A percentile compares a stretch with the other conserved stretches of the same genome.
These are phyloP conservation scores for Xylaria sp. DNA, from an alignment of 2,329 filamentous ascomycete genomes.

Conservation along the genomic window DNA sequence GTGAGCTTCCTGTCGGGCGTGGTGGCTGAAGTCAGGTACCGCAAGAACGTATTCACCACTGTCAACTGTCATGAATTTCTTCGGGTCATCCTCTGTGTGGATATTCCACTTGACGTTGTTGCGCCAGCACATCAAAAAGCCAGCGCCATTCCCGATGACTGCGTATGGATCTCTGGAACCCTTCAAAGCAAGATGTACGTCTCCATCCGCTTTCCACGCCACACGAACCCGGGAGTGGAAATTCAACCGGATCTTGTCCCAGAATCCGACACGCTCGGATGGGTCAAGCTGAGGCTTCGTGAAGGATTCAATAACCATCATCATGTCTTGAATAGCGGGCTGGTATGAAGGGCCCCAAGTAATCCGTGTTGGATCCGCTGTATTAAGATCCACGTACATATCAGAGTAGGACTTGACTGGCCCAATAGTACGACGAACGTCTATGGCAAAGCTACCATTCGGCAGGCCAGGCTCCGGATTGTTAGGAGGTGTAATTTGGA, in stretches of 20 bases:
- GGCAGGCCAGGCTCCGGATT: slow-evolving; percentile 61
- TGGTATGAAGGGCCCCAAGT: slow-evolving; percentile 99
- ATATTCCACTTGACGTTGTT: slow-evolving; percentile 90
- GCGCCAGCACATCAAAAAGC: slow-evolving; percentile 98
- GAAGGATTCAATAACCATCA: slow-evolving; percentile 98
- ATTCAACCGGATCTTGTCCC: slow-evolving; percentile 95
- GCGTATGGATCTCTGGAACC: slow-evolving; percentile 91
- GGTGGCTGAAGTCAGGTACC: slow-evolving; percentile 89
- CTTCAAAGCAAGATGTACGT: slow-evolving; percentile 92
- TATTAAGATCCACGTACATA: slow-evolving; percentile 91
- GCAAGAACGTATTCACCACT: slow-evolving; percentile 95
- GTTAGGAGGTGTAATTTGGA: slow-evolving; percentile 81
- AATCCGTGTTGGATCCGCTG: slow-evolving; percentile 86
- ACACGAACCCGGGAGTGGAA: slow-evolving; percentile 92
- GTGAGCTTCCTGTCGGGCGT: slow-evolving; percentile 71
- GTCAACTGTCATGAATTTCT: slow-evolving; percentile 92
- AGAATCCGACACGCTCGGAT: slow-evolving; percentile 94
- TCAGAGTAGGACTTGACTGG: slow-evolving; percentile 97
- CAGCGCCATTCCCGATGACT: slow-evolving; percentile 89
- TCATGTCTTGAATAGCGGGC: slow-evolving; percentile 98
- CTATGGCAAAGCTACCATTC: slow-evolving; percentile 76
- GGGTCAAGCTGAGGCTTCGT: slow-evolving; percentile 94
- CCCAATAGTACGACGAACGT: slow-evolving; percentile 88
- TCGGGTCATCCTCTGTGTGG: slow-evolving; percentile 83
- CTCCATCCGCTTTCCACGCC: slow-evolving; percentile 93